These are phyloP conservation scores for Cocos nucifera DNA, from an alignment of 176 grass and related monocot species.

Conservation along the genomic window DNA sequence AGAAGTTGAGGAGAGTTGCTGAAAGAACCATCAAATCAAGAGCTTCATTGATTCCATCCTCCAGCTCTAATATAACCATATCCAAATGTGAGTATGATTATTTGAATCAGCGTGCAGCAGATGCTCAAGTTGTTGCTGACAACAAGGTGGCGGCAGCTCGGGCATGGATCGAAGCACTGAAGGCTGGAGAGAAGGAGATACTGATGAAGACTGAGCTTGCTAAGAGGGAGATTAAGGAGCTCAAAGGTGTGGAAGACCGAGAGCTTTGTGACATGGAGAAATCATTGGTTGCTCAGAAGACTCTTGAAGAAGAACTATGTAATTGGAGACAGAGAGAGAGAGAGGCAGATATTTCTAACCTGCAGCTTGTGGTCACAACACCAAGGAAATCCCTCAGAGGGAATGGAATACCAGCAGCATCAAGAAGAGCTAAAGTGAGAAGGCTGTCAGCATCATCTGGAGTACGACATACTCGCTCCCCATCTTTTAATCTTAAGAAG, in stretches of 20 bases:
- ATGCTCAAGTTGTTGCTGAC: slow-evolving; percentile 48
- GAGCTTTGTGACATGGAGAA: slow-evolving; percentile 18
- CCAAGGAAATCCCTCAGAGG: slow-evolving; percentile 31
- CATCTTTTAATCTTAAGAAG: slow-evolving; percentile 68
- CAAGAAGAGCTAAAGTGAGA: slow-evolving; percentile 23
- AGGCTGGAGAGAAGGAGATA: slow-evolving; percentile 54
- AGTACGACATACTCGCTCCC: slow-evolving; percentile 28
- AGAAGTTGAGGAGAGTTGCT: slow-evolving; percentile 40
- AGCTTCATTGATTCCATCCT: slow-evolving; percentile 4
- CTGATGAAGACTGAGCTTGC: slow-evolving; percentile 25
- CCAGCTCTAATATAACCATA: slow-evolving; percentile 32
- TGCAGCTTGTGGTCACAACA: slow-evolving; percentile 17
- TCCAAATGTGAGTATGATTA: slow-evolving; percentile 57
- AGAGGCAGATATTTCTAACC: slow-evolving; percentile 23
- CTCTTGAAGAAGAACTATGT: slow-evolving; percentile 30
- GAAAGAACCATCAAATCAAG: slow-evolving; percentile 41
- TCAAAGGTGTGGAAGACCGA: slow-evolving; percentile 15
- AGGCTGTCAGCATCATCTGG: slow-evolving; percentile 32
- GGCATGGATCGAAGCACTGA: slow-evolving; percentile 63
- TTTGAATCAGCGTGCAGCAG: slow-evolving; percentile 21
- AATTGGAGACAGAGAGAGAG: slow-evolving; percentile 9
- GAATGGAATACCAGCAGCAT: slow-evolving; percentile 22
- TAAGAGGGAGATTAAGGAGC: slow-evolving; percentile 26
- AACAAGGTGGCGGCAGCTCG: slow-evolving; percentile 73
- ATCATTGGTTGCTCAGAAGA: slow-evolving; percentile 18